Percentiles rank a stretch among this genome's conserved stretches.
Conservation (phyloP, 768 basidiomycete genomes). For the Coprinopsis marcescibilis region DNA sequence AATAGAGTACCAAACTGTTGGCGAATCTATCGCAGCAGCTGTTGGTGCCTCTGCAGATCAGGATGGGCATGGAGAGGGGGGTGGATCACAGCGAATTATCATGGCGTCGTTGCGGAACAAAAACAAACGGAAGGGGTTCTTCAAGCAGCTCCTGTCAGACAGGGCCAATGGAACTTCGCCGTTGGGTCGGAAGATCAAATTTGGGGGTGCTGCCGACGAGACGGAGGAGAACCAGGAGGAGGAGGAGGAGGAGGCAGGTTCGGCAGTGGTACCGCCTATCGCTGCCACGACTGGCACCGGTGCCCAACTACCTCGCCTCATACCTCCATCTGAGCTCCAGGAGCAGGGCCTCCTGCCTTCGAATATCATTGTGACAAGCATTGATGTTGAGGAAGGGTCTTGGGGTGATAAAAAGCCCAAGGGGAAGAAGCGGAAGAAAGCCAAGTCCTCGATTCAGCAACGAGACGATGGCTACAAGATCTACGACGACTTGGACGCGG, state of each 20-base stretch:
- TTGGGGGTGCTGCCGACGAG: conserved; percentile 19
- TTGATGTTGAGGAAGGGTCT: conserved; percentile 58
- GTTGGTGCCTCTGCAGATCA: conserved; percentile 10
- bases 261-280: neutral
- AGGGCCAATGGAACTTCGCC: conserved; percentile 16
- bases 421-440: conserved; percentile 28
- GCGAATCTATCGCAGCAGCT: conserved; percentile 2
- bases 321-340: conserved; percentile 62
- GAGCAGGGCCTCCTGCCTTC: conserved; percentile 44
- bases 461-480: conserved; percentile 10
- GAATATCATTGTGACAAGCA: conserved; percentile 65
- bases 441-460: too few species aligned
- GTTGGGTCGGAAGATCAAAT: conserved; percentile 49
- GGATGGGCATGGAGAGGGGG: conserved; percentile 13
- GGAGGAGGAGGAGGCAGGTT: neutral
- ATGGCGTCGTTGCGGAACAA: conserved; percentile 64
- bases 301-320: conserved; percentile 27
- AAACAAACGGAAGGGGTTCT: conserved; percentile 71
- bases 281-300: neutral
- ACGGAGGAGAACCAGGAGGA: neutral
- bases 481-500: conserved; percentile 8
- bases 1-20: conserved; percentile 9
- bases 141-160: conserved; percentile 43
- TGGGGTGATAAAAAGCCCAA: conserved; percentile 18
- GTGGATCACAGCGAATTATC: conserved; percentile 20